Evolutionary conservation across 805 yeast species (phyloP), one percentile per base, ranked within the genome.

Genomic region (Babjeviella inositovora): DNA sequence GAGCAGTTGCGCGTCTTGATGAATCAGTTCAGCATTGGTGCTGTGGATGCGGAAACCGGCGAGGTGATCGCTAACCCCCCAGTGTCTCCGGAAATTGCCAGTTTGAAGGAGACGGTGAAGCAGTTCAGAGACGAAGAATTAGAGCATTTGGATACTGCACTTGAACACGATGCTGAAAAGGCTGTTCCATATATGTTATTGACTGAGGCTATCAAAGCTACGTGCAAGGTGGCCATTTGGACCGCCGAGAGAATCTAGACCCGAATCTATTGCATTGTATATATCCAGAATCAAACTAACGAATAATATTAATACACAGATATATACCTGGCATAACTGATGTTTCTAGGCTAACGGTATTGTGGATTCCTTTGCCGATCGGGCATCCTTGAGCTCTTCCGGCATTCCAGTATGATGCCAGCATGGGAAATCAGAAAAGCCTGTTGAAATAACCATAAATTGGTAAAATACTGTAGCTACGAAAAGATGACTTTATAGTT

Each of bases 141-240:
- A 29, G 97, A 87, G 48, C 98, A 90, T 53, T 59, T 90, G 34
- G 82, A 90, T 35, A 87, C 94, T 0, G 98, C 98, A 1, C 67
- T 90, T 11, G 76, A 79, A 34, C 62, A 90, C 39, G 97, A 87
- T 43, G 85, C 97, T 1, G 80, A 84, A 33, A 69, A 71, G 36
- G 98, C 98, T 3, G 77, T 81, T 23, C 97, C 97, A 2, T 90
- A 90, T 48, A 64, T 77, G 62, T 44, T 87, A 16, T 57, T 90
- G 22, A 87, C 96, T 0, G 97, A 87, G 43, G 68, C 73, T 5
- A 84, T 90, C 33, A 87, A 85, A 44, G 42, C 59, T 23, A 70
- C 85, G 2, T 85, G 96, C 43, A 64, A 65, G 36, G 76, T 66
- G n/a, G 96, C 98, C 6, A 81, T 90, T 24, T 74, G 76, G 74